A percentile compares a stretch with the other conserved stretches of the same genome.
phyloP scores from a whole-genome alignment of 2,329 filamentous ascomycete species.

The Nigrospora oryzae region DNA sequence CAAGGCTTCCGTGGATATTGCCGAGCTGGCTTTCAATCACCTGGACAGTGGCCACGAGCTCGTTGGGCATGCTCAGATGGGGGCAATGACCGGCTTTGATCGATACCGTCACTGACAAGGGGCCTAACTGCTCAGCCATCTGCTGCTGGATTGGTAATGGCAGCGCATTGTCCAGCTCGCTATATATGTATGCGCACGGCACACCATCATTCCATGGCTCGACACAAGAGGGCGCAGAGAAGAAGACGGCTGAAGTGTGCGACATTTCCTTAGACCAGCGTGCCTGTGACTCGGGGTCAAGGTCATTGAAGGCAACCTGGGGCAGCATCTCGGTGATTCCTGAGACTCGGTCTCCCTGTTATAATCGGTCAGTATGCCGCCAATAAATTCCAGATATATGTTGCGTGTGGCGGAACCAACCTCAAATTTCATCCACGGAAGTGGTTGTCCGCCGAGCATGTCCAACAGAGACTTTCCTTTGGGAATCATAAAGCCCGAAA shows the following conservation, averaged over 20 bases:
- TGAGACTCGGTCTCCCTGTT: conserved; percentile 7
- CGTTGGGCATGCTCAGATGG: conserved; percentile 5
- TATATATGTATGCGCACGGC: conserved; percentile 8
- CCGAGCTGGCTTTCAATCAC: too few species aligned
- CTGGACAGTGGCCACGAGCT: conserved; percentile 1
- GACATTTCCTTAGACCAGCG: conserved; percentile 7
- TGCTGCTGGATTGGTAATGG: conserved; percentile 8
- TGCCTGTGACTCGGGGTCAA: conserved; percentile 1
- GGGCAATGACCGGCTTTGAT: conserved; percentile 8
- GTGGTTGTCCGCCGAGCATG: conserved; percentile 6
- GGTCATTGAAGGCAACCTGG: conserved; percentile 6
- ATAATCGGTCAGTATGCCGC: too few species aligned
- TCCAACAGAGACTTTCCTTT: conserved; percentile 4
- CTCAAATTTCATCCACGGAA: conserved; percentile 8
- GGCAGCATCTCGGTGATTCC: conserved; percentile 3
- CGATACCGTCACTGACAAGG: conserved; percentile 1
- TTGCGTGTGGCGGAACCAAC: not conserved
- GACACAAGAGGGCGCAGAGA: conserved; percentile 4
- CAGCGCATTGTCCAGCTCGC: conserved; percentile 6
- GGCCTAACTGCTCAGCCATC: conserved; percentile 7
- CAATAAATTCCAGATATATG: too few species aligned
- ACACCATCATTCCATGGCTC: conserved; percentile 8
- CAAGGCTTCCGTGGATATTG: too few species aligned
- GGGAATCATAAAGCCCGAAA: conserved; percentile 4
- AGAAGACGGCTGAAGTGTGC: conserved; percentile 6